Percentiles rank a stretch among this genome's conserved stretches.
phyloP scores from a whole-genome alignment of 169 alveolate species.

The Blepharisma undulans region DNA sequence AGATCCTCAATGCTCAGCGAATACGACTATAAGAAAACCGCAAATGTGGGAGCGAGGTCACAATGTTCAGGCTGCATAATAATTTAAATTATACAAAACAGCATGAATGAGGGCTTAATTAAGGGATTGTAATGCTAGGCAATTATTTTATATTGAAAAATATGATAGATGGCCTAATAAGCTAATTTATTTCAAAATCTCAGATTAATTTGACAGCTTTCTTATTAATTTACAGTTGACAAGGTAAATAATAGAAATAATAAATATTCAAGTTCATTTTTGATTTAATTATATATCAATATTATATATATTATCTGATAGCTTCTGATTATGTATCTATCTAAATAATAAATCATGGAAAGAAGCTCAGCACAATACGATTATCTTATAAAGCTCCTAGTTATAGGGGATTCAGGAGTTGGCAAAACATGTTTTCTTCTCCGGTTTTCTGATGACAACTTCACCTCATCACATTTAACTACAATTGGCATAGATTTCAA shows the following conservation, averaged over 20 bases:
- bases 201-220: no score
- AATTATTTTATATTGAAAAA: background rate
- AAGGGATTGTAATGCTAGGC: background rate
- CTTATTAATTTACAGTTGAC: no score
- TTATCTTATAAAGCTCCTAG: conserved; percentile 92
- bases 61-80: background rate
- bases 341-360: background rate
- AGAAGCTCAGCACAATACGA: conserved; percentile 72
- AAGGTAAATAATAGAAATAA: background rate
- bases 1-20: background rate
- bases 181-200: background rate
- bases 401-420: conserved; percentile 98
- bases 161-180: background rate
- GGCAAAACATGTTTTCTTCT: conserved; percentile 97
- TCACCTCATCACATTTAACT: conserved; percentile 88
- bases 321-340: background rate
- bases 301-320: background rate
- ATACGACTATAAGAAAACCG: background rate
- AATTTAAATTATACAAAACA: background rate
- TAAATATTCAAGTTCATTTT: no score
- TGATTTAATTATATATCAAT: no score
- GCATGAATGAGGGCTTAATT: background rate
- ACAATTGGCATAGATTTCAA: conserved; percentile 92
- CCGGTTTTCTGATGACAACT: conserved; percentile 90
- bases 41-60: background rate